Conservation (phyloP, 768 basidiomycete species). For the Collybia sordida region DNA sequence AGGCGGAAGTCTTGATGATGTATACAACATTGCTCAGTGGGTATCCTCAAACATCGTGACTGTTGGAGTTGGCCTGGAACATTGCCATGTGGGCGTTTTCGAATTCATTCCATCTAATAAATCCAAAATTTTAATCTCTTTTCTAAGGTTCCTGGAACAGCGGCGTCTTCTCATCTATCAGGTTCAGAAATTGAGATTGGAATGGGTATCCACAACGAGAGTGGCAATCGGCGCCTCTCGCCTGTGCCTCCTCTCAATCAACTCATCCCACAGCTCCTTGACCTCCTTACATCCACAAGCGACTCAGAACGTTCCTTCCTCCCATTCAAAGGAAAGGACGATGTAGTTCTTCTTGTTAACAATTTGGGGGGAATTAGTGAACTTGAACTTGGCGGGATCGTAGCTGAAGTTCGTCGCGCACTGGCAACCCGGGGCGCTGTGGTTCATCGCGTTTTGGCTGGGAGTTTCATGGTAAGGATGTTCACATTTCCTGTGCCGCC, state of each 20-base stretch:
- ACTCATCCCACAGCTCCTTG: slow-evolving; percentile 69
- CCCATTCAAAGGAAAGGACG: slow-evolving; percentile 61
- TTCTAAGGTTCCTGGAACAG: slow-evolving; percentile 75
- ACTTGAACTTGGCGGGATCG: slow-evolving; percentile 74
- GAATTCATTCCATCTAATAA: neutral
- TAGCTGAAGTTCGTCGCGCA: slow-evolving; percentile 55
- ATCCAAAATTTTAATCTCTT: neutral
- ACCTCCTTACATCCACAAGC: slow-evolving; percentile 65
- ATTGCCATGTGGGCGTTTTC: slow-evolving; percentile 65
- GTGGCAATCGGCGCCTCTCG: slow-evolving; percentile 64
- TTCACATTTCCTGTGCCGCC: neutral
- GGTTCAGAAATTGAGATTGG: slow-evolving; percentile 81
- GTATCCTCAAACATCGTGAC: slow-evolving; percentile 70
- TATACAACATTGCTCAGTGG: slow-evolving; percentile 65
- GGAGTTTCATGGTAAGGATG: slow-evolving; percentile 78
- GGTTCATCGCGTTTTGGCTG: slow-evolving; percentile 65
- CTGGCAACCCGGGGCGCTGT: slow-evolving; percentile 57
- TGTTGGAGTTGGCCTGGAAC: slow-evolving; percentile 84
- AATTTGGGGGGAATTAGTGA: slow-evolving; percentile 87
- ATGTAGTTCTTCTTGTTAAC: slow-evolving; percentile 80
- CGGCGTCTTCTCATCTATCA: slow-evolving; percentile 53
- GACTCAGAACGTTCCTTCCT: slow-evolving; percentile 81
- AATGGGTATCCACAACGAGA: slow-evolving; percentile 91
- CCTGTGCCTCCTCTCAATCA: slow-evolving; percentile 71
- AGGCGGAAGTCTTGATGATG: slow-evolving; percentile 68